Conservation (phyloP, 1,139 yeast species). For the Pichia sp. region DNA sequence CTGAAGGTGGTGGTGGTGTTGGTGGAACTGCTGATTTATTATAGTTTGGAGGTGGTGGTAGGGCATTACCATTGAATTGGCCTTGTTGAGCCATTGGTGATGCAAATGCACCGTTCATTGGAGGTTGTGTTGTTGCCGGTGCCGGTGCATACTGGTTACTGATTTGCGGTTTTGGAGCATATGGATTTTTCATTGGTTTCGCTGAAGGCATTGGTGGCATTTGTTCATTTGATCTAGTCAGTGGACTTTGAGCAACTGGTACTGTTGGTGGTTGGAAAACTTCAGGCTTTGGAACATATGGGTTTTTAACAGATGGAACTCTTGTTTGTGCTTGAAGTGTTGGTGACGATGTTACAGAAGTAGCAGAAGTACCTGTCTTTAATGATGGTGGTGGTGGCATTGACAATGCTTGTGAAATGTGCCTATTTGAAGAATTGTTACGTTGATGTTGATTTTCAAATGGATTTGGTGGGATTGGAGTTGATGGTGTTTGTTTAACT, state of each 20-base stretch:
- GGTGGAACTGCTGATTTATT: neutral
- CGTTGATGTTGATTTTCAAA: neutral
- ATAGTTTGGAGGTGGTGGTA: neutral
- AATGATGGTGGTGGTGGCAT: conserved; percentile 26
- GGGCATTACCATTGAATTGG: neutral
- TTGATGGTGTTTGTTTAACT: conserved; percentile 19
- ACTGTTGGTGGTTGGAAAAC: conserved; percentile 19
- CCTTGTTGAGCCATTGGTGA: conserved; percentile 11
- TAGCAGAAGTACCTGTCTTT: conserved; percentile 12
- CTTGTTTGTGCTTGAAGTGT: conserved; percentile 8
- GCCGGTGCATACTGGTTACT: conserved; percentile 18
- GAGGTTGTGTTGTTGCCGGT: conserved; percentile 7
- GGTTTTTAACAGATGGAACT: conserved; percentile 17
- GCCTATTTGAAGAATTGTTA: conserved; percentile 13
- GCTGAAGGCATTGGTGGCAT: conserved; percentile 13
- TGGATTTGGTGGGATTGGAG: conserved; percentile 9
- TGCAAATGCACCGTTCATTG: conserved; percentile 4
- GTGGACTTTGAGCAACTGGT: conserved; percentile 11
- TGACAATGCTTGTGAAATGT: conserved; percentile 23
- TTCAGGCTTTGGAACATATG: conserved; percentile 28
- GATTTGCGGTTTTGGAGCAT: conserved; percentile 16
- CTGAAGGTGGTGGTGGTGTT: conserved; percentile 13
- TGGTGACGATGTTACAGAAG: conserved; percentile 12
- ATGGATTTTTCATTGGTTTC: conserved; percentile 20
- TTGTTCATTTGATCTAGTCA: conserved; percentile 10